Conservation (phyloP, 176 grass and related monocot genomes). For the Pontederia paniculata region DNA sequence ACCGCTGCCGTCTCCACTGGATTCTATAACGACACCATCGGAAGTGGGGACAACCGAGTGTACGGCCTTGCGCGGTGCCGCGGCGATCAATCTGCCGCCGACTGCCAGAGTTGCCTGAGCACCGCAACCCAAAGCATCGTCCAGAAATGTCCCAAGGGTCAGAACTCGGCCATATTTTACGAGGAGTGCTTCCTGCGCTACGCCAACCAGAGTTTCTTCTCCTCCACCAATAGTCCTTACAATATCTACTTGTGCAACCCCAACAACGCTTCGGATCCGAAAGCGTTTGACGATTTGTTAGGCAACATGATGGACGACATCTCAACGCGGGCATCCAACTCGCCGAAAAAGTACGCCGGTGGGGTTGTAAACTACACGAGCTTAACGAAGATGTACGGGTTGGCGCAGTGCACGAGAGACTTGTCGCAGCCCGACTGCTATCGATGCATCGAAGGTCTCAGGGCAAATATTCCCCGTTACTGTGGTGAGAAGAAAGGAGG, state of each 20-base stretch:
- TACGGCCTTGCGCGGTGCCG: too few species aligned
- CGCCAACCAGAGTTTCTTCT: slow-evolving; percentile 13
- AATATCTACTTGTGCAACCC: background rate
- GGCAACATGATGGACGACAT: slow-evolving; percentile 1
- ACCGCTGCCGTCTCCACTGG: slow-evolving; percentile 4
- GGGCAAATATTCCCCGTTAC: slow-evolving; percentile 3
- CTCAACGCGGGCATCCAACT: slow-evolving; percentile 17
- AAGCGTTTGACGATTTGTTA: background rate
- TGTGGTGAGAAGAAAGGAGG: background rate
- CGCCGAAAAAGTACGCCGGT: slow-evolving; percentile 17
- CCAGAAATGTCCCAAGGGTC: too few species aligned
- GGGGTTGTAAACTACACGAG: slow-evolving; percentile 12
- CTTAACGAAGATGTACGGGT: slow-evolving; percentile 12
- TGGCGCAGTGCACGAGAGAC: slow-evolving; percentile 31
- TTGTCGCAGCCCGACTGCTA: slow-evolving; percentile 5
- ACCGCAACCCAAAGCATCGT: too few species aligned
- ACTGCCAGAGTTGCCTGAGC: slow-evolving; percentile 21
- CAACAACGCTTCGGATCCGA: background rate
- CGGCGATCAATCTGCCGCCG: slow-evolving; percentile 21
- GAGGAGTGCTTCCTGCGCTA: too few species aligned
- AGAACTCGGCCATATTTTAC: too few species aligned
- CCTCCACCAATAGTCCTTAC: background rate
- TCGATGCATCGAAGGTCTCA: slow-evolving; percentile 4
- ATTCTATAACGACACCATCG: slow-evolving; percentile 8
- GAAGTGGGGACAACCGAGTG: background rate